Conservation (phyloP, 257 asterid genomes). For the Gardenia jasminoides region DNA sequence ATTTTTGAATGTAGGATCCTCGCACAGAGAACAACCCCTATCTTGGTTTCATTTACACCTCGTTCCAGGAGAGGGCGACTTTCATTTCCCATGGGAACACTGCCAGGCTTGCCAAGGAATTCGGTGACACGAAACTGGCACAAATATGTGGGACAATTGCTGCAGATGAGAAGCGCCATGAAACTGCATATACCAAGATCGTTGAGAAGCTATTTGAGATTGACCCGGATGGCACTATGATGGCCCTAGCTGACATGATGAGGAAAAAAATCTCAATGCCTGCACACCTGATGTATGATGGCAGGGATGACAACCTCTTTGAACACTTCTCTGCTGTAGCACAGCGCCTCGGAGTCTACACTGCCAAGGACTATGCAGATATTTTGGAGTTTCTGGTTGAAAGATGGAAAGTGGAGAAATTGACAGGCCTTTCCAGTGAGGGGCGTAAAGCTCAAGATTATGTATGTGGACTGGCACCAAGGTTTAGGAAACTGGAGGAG, state of each 20-base stretch:
- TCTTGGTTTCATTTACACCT: constrained; percentile 75
- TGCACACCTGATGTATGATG: constrained; percentile 75
- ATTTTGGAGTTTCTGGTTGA: constrained; percentile 60
- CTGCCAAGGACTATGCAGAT: constrained; percentile 71
- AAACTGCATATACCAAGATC: constrained; percentile 72
- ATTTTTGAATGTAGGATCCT: constrained; percentile 53
- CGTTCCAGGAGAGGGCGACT: constrained; percentile 82
- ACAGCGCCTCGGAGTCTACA: constrained; percentile 68
- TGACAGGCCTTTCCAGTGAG: constrained; percentile 61
- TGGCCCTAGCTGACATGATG: constrained; percentile 72
- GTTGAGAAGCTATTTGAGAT: constrained; percentile 73
- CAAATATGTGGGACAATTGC: constrained; percentile 76
- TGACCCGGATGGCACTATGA: constrained; percentile 63
- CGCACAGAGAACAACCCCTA: constrained; percentile 81
- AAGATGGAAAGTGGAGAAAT: constrained; percentile 65
- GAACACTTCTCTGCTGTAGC: constrained; percentile 67
- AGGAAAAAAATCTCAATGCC: constrained; percentile 78
- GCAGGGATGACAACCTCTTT: constrained; percentile 57
- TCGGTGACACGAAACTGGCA: constrained; percentile 69
- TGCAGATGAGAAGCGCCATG: constrained; percentile 80
- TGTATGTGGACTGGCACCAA: constrained; percentile 57
- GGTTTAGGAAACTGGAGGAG: constrained; percentile 68
- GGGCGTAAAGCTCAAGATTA: constrained; percentile 76
- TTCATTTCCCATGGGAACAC: constrained; percentile 81
- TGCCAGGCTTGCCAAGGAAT: constrained; percentile 70